Base-by-base conservation (phyloP, 2,329 filamentous ascomycete genomes). In the Penicillium sp. region DNA sequence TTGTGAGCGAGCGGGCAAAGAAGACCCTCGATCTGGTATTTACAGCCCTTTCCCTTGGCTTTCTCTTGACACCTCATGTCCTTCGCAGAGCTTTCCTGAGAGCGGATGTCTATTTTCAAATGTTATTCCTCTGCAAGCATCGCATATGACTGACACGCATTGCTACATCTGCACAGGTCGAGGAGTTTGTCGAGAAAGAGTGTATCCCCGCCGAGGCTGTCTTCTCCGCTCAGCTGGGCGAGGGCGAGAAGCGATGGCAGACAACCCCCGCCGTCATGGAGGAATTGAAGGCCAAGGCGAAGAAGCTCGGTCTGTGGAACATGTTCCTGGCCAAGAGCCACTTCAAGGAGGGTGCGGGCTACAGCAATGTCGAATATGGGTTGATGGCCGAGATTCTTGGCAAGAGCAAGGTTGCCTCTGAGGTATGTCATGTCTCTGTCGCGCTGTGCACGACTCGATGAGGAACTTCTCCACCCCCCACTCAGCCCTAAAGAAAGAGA, bases 301-400 rank as follows among this genome's bases (percentile, higher is more conserved):
- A 78, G 64, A 79, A 85, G 59, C 79, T 95, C 26, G 93, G 91
- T 1, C 77, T 98, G 39, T 98, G 93, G 93, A 98, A 98, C 73
- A 86, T 98, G 85, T 98, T 98, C 77, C 73, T 98, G 59, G 88
- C 93, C 56, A 91, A 87, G 75, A 90, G 85, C 61, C 90, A 96
- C 73, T 97, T 96, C 79, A 88, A 86, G 69, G 88, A 96, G 74
- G 94, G 90, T 1, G 90, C 91, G 25, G 93, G 93, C 32, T 96
- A 89, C 75, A 88, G 84, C 51, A 98, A 97, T 72, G 77, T 98
- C 53, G 93, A 98, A 73, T 98, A 98, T 66, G 93, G 90, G 9
- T 75, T 98, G 61, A 98, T 97, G 90, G 93, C 93, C 13, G 93
- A 98, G 75, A 87, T 88, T 74, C 76, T 97, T 60, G 93, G 93